Base-by-base conservation (phyloP, 441 rosid genomes). In the Bruguiera hainesii region DNA sequence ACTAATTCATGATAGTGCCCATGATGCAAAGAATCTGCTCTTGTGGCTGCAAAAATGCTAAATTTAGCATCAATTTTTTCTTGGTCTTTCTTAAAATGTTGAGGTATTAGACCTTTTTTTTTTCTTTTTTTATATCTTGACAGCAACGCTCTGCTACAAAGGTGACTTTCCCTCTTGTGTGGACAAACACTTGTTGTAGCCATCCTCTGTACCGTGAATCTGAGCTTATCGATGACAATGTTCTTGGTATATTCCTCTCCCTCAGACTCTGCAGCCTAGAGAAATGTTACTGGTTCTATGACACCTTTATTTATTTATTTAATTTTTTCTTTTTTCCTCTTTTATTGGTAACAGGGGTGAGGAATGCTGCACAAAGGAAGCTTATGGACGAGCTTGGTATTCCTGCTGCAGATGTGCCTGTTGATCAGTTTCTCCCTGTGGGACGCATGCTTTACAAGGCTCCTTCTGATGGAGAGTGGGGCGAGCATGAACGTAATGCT, bases 171-270 rank as follows among this genome's bases (percentile, higher is more conserved):
- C 99, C 99, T 57, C 94, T 88, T 33, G 96, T 91, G 74, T 91
- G 98, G 98, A 94, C 98, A 53, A 94, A 94, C 88, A 91, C 98
- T 63, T 94, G 98, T 80, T 94, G 98, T 81, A 94, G 97, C 82
- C 98, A 94, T 76, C 97, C 98, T 25, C 76, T 94, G 58, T 82
- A 84, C 80, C 95, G 97, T 70, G 96, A 89, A 64, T 82, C 98
- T 19, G 98, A 94, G 85, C 96, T 94, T 50, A 83, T 88, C 42
- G 78, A 82, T 0, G 93, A 88, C 75, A 76, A 84, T 50, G 73
- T 77, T 30, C 97, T 87, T 29, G 97, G 97, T 94, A 84, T 69
- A 35, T 63, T 76, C 39, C 66, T 65, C 33, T 51, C 21, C 39
- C 13, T 48, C 18, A 23, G 23, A 18, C 16, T 28, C 16, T 28